These are phyloP conservation scores for Funneliformis caledonium DNA, from an alignment of 371 early-diverging fungal genomes.

Conservation along the genomic window DNA sequence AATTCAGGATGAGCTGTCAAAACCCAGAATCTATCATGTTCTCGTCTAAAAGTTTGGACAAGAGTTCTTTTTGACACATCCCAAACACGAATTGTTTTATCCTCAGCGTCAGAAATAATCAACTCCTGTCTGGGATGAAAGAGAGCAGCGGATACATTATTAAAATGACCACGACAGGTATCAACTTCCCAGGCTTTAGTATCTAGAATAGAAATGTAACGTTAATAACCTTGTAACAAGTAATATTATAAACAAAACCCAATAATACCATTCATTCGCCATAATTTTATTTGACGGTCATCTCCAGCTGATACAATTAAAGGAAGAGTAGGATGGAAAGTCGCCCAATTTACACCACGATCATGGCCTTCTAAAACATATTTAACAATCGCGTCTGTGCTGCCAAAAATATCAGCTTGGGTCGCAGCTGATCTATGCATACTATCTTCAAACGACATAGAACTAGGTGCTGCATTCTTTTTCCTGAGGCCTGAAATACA, in stretches of 20 bases:
- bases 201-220: conserved; percentile 56
- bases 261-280: conserved; percentile 90
- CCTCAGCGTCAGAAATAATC: conserved; percentile 94
- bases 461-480: conserved; percentile 71
- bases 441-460: conserved; percentile 65
- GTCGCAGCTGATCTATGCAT: conserved; percentile 57
- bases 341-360: conserved; percentile 98
- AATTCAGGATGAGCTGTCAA: conserved; percentile 93
- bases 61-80: conserved; percentile 92
- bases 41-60: conserved; percentile 91
- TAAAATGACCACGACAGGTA: conserved; percentile 97
- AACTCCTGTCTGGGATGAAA: conserved; percentile 95
- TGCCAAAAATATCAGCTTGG: conserved; percentile 91
- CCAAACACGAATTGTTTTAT: conserved; percentile 97
- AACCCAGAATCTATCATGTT: conserved; percentile 98
- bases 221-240: neutral
- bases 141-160: conserved; percentile 92
- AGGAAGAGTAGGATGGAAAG: conserved; percentile 93
- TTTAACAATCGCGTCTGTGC: conserved; percentile 94
- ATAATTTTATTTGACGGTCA: conserved; percentile 97
- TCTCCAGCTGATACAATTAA: conserved; percentile 97
- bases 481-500: conserved; percentile 71
- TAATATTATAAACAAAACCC: conserved; percentile 33
- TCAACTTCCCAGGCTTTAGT: conserved; percentile 98
- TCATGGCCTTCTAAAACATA: conserved; percentile 99